A percentile compares a stretch with the other conserved stretches of the same genome.
phyloP scores from a whole-genome alignment of 345 rosid genomes.

The Murraya paniculata region DNA sequence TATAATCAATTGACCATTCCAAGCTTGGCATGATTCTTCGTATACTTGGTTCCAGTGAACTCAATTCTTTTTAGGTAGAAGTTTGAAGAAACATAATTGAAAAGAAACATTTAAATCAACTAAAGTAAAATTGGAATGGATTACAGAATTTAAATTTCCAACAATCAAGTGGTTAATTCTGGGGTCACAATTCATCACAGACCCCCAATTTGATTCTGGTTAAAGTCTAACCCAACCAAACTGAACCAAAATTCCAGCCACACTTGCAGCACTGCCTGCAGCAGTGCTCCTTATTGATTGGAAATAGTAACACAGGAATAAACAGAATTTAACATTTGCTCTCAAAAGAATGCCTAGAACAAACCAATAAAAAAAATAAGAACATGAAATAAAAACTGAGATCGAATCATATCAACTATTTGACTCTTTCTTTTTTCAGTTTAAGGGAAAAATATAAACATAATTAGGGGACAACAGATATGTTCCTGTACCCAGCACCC shows the following conservation, averaged over 20 bases:
- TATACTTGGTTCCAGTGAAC: neutral
- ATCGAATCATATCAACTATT: too few relatives aligned
- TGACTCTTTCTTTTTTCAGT: too few relatives aligned
- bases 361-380: too few relatives aligned
- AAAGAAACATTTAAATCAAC: neutral
- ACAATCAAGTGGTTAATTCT: neutral
- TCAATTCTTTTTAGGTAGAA: neutral
- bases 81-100: neutral
- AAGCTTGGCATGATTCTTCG: too few relatives aligned
- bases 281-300: neutral
- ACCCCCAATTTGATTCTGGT: neutral
- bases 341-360: too few relatives aligned
- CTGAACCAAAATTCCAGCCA: neutral
- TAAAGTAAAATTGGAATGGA: neutral
- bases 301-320: too few relatives aligned
- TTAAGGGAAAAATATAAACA: too few relatives aligned
- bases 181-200: neutral
- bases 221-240: neutral
- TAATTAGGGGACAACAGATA: neutral
- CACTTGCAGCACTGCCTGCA: neutral
- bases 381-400: too few relatives aligned
- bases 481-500: neutral
- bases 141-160: neutral
- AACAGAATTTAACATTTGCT: too few relatives aligned
- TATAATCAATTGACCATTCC: too few relatives aligned